Base-by-base conservation (phyloP, 176 grass and related monocot genomes). In the Cenchrus purpureus region DNA sequence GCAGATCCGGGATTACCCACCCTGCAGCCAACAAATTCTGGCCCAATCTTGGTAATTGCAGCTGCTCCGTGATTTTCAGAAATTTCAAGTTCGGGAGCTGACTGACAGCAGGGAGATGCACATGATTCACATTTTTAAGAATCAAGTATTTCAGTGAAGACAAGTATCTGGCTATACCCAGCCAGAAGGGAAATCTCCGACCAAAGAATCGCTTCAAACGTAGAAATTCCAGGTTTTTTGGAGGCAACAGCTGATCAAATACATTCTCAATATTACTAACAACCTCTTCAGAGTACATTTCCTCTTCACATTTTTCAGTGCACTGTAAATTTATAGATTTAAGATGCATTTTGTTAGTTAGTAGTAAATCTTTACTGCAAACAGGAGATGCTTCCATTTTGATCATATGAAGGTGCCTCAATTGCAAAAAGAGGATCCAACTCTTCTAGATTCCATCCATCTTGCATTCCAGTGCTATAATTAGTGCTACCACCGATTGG, bases 71-170 rank as follows among this genome's bases (percentile, higher is more conserved):
- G 45, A 89, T 85, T 74, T 7, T 84, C 7, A 89, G 67, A 57
- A 37, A 75, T 31, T 31, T 31, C 31, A 31, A 31, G 31, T 31
- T 31, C 0, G 31, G 31, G 31, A 31, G 31, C 31, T 22, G 65
- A 3, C 87, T 81, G 8, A 89, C 9, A 32, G 81, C 67, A 14
- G 87, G 87, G 34, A 89, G 80, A 76, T 29, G 75, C 75, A 20
- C 16, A 56, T 11, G 59, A 89, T 42, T 49, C 57, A 53, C 16
- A 74, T 11, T 28, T n/a, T n/a, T n/a, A n/a, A n/a, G 45, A 43
- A 19, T 10, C 20, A 89, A 66, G 14, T 74, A 13, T 16, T 67
- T 45, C 12, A 86, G 25, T 0, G n/a, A 10, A 58, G 84, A 49
- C 45, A 80, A 79, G 62, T n/a, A 69, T n/a, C 10, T 10, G 12